A percentile compares a stretch with the other conserved stretches of the same genome.
Evolutionary conservation across 371 early-diverging fungal species (phyloP).

Genomic region (Syncephalastrum monosporum): DNA sequence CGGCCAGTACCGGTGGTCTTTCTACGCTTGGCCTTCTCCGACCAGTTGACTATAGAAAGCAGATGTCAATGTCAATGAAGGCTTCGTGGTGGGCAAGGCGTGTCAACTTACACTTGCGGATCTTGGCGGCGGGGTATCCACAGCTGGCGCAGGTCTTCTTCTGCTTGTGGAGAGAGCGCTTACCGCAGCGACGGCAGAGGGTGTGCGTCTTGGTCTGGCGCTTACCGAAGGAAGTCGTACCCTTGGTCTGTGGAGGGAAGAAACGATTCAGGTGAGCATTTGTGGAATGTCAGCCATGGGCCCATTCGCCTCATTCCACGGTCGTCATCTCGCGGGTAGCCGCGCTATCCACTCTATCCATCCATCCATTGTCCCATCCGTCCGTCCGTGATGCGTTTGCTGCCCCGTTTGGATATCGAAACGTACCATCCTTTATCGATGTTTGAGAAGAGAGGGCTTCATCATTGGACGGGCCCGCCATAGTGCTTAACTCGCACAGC

Average conservation of each 20-base stretch:
- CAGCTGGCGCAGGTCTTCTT: conserved; percentile 99
- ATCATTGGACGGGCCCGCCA: no score
- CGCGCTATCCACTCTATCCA: conserved; percentile 12
- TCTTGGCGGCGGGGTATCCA: conserved; percentile 97
- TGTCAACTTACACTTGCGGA: conserved; percentile 78
- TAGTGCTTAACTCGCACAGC: no score
- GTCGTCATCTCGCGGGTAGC: no score
- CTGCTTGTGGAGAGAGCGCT: conserved; percentile 98
- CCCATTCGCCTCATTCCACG: not conserved
- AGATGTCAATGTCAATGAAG: not conserved
- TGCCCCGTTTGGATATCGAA: not conserved
- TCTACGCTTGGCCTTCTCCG: conserved; percentile 93
- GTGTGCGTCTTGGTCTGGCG: conserved; percentile 99
- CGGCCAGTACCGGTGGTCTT: conserved; percentile 98
- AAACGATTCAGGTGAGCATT: not conserved
- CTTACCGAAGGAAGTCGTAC: conserved; percentile 99
- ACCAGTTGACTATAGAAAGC: conserved; percentile 75
- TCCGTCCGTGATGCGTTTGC: conserved; percentile 1
- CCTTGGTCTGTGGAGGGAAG: conserved; percentile 80
- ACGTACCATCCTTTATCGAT: no score
- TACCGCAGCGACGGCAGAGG: conserved; percentile 97
- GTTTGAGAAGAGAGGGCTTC: no score
- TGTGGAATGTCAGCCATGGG: not conserved
- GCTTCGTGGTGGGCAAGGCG: not conserved
- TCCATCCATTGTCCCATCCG: conserved; percentile 4